phyloP scores from a whole-genome alignment of 169 alveolate genomes.

The Eimeria praecox region DNA sequence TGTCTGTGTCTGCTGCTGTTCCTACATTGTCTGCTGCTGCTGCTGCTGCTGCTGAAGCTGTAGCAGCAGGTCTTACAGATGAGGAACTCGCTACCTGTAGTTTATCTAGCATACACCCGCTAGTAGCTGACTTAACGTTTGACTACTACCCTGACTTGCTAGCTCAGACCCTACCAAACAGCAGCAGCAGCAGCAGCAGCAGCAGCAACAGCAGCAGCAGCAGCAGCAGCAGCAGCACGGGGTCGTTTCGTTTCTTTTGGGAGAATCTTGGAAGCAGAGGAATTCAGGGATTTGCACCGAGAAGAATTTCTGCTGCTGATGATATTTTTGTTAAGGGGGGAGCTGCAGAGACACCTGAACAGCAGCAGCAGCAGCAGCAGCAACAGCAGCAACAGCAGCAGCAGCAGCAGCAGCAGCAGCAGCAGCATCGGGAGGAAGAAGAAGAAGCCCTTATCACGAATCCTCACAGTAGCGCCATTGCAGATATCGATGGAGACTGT shows the following conservation, averaged over 20 bases:
- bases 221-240: constrained; percentile 30
- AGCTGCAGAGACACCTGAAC: neutral
- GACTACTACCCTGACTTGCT: constrained; percentile 47
- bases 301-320: neutral
- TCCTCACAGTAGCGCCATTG: constrained; percentile 73
- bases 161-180: constrained; percentile 16
- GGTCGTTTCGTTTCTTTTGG: constrained; percentile 23
- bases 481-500: constrained; percentile 71
- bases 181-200: constrained; percentile 45
- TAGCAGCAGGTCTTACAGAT: neutral
- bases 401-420: constrained; percentile 50
- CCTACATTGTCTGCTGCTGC: neutral
- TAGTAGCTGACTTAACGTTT: constrained; percentile 51
- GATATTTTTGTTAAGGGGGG: neutral
- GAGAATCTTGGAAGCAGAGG: constrained; percentile 5
- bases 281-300: neutral
- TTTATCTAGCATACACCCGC: constrained; percentile 28
- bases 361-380: constrained; percentile 9
- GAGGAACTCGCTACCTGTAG: constrained; percentile 36
- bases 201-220: neutral
- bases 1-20: neutral
- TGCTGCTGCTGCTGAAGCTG: neutral
- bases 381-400: constrained; percentile 30
- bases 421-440: constrained; percentile 34
- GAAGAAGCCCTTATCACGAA: neutral